Evolutionary conservation across 2,329 filamentous ascomycete species (phyloP), one percentile per base, ranked within the genome.

Genomic region (Alternaria dauci): DNA sequence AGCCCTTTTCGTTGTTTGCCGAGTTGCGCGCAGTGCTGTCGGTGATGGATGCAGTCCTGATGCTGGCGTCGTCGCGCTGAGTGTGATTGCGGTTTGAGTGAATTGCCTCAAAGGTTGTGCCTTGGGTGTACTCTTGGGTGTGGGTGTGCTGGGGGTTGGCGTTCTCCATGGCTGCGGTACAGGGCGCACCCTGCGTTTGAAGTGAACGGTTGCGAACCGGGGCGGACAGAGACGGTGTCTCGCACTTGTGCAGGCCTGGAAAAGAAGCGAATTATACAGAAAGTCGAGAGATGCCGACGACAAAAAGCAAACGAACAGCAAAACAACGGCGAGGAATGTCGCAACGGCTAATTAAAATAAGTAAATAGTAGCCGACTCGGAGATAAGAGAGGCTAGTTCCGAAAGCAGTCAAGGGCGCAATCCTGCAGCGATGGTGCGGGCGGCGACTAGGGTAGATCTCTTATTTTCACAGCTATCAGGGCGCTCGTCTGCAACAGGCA

Each of bases 31-130:
- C 63, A 14, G 66, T 70, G 58, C 58, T 61, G 32, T 67, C 66
- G 50, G 69, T 58, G 41, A 68, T 62, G 25, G 74, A 73, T 20
- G 68, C 59, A n/a, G 67, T 68, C 44, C 58, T 71, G 52, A 63
- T 54, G 41, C 68, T 69, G 28, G 67, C 62, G 20, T 53, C 55
- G 58, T 70, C 69, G 26, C 57, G 55, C n/a, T 67, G 54, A 20
- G 50, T 20, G 38, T 69, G 64, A 39, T 55, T 56, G 42, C 52
- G 61, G 20, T 71, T 63, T 18, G 72, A 23, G 51, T 75, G 71
- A 12, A 76, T 78, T 8, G 73, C 55, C 59, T 75, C 71, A 54
- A 69, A 76, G 11, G 67, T 72, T n/a, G 62, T 55, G 28, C 61
- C 67, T 39, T 69, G 65, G 30, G 70, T 70, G 8, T 72, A 67